Evolutionary conservation across 306 rosid genomes (phyloP).

Genomic region (Oemleria cerasiformis): DNA sequence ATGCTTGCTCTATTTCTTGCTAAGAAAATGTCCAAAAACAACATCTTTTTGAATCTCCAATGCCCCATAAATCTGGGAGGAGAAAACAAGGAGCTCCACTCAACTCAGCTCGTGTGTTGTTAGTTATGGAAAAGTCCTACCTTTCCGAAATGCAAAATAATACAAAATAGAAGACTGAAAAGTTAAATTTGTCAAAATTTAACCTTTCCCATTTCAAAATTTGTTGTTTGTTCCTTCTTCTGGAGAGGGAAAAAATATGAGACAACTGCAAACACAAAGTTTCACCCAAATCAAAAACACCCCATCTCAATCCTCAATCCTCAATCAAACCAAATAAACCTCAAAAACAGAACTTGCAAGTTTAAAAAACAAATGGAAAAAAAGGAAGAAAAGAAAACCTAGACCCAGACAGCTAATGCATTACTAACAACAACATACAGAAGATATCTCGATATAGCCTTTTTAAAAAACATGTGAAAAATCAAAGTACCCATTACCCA

Average conservation of each 20-base stretch:
- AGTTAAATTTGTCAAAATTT: not conserved
- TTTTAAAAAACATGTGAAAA: conserved; percentile 3
- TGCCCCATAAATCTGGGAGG: not conserved
- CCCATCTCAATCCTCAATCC: not conserved
- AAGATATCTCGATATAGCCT: not conserved
- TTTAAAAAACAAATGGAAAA: no score
- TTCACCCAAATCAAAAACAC: conserved; percentile 3
- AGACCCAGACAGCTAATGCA: not conserved
- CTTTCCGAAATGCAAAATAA: not conserved
- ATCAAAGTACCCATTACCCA: not conserved
- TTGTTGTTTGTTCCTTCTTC: not conserved
- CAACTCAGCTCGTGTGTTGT: not conserved
- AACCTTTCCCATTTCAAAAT: no score
- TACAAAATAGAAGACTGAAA: not conserved
- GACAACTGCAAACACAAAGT: not conserved
- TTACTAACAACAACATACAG: not conserved
- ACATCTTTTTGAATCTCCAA: not conserved
- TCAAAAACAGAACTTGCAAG: not conserved
- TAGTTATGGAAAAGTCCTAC: not conserved
- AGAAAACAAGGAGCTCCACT: not conserved
- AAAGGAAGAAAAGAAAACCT: not conserved
- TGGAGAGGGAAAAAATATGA: not conserved
- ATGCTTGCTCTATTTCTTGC: not conserved
- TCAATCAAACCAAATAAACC: conserved; percentile 6
- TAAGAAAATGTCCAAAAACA: not conserved